Conservation (phyloP, 2,329 filamentous ascomycete genomes). For the Chaetomium globosum region DNA sequence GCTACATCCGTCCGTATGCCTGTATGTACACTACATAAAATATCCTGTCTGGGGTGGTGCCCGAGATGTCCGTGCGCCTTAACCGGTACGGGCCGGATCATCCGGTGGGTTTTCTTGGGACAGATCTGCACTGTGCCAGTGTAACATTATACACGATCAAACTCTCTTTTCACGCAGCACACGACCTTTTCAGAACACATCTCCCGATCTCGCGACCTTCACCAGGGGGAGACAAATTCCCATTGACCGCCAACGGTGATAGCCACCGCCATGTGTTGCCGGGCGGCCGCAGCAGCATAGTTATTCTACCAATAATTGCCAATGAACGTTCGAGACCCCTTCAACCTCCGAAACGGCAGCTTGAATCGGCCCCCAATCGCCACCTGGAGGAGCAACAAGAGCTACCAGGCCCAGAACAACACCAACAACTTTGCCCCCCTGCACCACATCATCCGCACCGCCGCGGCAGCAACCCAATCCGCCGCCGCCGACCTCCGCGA, state of each 20-base stretch:
- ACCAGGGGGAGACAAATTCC: not conserved
- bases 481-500: slow-evolving; percentile 50
- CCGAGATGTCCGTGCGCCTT: slow-evolving; percentile 10
- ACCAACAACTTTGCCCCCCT: slow-evolving; percentile 38
- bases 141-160: not conserved
- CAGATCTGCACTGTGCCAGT: slow-evolving; percentile 11
- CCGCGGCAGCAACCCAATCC: slow-evolving; percentile 50
- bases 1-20: too few species aligned
- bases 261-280: slow-evolving; percentile 19
- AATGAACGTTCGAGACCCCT: slow-evolving; percentile 50
- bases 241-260: not conserved
- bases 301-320: slow-evolving; percentile 40
- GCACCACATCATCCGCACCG: slow-evolving; percentile 53
- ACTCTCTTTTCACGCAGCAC: not conserved
- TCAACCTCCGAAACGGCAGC: slow-evolving; percentile 41
- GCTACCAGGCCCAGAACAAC: slow-evolving; percentile 31
- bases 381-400: slow-evolving; percentile 28
- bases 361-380: slow-evolving; percentile 35
- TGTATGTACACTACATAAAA: not conserved
- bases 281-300: slow-evolving; percentile 22
- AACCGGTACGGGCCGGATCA: slow-evolving; percentile 5
- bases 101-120: not conserved
- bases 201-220: not conserved
- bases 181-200: not conserved
- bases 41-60: not conserved